phyloP scores from a whole-genome alignment of 2,329 filamentous ascomycete species.

The Dactylellina drechsleri region DNA sequence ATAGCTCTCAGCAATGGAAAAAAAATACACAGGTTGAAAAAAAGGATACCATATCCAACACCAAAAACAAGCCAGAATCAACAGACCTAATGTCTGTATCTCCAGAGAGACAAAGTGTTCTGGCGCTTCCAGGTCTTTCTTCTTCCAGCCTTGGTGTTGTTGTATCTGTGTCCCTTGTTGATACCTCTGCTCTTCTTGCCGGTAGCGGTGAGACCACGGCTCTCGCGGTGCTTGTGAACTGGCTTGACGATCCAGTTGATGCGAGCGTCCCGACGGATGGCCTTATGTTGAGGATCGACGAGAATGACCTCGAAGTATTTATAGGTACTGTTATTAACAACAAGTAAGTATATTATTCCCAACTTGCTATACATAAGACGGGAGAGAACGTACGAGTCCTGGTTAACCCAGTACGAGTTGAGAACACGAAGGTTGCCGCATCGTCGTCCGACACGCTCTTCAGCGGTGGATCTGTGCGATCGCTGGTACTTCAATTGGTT shows the following conservation, averaged over 20 bases:
- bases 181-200: conserved; percentile 99
- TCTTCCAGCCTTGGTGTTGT: conserved; percentile 95
- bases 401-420: conserved; percentile 99
- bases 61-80: conserved; percentile 26
- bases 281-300: conserved; percentile 99
- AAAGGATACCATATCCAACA: conserved; percentile 2
- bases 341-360: conserved; percentile 9
- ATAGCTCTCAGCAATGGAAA: conserved; percentile 33
- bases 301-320: conserved; percentile 99
- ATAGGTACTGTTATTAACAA: conserved; percentile 73
- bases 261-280: conserved; percentile 96
- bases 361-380: background rate
- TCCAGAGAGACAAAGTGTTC: conserved; percentile 98
- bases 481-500: conserved; percentile 99
- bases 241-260: conserved; percentile 99
- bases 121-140: conserved; percentile 99
- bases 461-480: conserved; percentile 95
- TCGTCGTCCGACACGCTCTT: conserved; percentile 99
- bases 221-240: conserved; percentile 99
- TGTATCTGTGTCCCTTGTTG: conserved; percentile 99
- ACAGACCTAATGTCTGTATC: conserved; percentile 54
- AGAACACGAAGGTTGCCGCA: conserved; percentile 99
- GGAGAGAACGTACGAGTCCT: conserved; percentile 75
- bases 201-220: conserved; percentile 94
- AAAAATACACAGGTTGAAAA: conserved; percentile 32